Evolutionary conservation across 371 early-diverging fungal genomes (phyloP), one percentile per base, ranked within the genome.

Genomic region (Racocetra persica): DNA sequence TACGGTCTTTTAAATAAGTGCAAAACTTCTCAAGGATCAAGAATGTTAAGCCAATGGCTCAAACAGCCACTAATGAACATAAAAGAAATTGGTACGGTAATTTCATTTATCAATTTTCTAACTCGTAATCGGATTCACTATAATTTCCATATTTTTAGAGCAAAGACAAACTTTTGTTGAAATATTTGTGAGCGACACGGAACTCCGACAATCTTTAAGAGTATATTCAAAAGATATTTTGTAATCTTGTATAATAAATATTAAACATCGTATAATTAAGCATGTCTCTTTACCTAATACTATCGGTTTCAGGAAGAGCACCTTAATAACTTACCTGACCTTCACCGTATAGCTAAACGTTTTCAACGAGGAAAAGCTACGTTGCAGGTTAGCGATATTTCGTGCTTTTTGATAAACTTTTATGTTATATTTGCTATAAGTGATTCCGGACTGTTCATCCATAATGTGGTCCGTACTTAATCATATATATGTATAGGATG

Each of bases 11-110:
- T 99, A 59, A 95, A 98, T 86, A 89, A 94, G 78, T 97, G 98
- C 87, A 91, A 92, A 77, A 99, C 99, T 5, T 86, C 94, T 0
- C 97, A 97, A 83, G 99, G 99, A 0, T 89, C 94, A 22, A 89
- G 98, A 4, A 82, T 98, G 81, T 86, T 98, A 26, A 89, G 90
- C 16, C 96, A 96, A 84, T 99, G 98, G 98, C 83, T 99, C 41
- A 96, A 95, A 80, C 98, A 98, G 82, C 99, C 99, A 7, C 87
- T 98, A 4, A 86, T 97, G 83, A 89, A 92, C 49, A 24, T 93
- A 8, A 81, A 83, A 8, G 93, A 91, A 28, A 98, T 98, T 72
- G 87, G 90, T 91, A 85, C 75, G 82, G 73, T 20, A 4, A 45
- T 10, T 14, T 38, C 0, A n/a, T 41, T 20, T 8, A 41, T 66